Evolutionary conservation across 2,329 filamentous ascomycete species (phyloP), one percentile per base, ranked within the genome.

Genomic region (Alternaria incomplexa): DNA sequence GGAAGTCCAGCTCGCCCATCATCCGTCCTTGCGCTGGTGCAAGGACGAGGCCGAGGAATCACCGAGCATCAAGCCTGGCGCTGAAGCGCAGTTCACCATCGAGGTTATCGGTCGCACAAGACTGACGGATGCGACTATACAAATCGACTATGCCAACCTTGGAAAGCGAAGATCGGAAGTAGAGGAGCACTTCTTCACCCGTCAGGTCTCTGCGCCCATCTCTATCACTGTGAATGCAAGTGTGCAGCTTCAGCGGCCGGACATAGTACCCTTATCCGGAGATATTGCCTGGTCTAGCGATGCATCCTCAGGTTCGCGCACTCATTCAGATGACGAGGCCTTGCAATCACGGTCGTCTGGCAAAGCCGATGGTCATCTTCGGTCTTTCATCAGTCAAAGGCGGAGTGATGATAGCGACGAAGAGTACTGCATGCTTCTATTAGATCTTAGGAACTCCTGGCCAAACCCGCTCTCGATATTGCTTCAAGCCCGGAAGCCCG

Each of bases 201-300:
- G 94, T 43, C 92, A 96, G 75, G 86, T 97, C 15, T 90, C 90
- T 17, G 84, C 97, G 26, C 91, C 93, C 13, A 83, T 98, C 61
- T 92, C 91, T 0, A 88, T 97, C 15, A 97, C 95, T 6, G 95
- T 98, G 51, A 97, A 97, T 75, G 92, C 93, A 4, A 96, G 93
- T 73, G 85, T 97, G 25, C 93, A 97, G 73, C 84, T 97, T 10
- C 86, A 90, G 32, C 87, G 93, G 40, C 89, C 94, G 67, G 94
- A 97, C 73, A 85, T 96, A 17, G 80, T 96, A 32, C 90, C 93
- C 1, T 85, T 97, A 11, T 88, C 88, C 51, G 87, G 88, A 11
- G 84, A 87, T 52, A 88, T 96, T 56, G 90, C 91, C 1, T 93
- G 91, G 88, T 79, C 79, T 58, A 82, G 82, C 6, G 23, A 28